Base-by-base conservation (phyloP, 495 filamentous ascomycete genomes). In the Cenococcum geophilum region DNA sequence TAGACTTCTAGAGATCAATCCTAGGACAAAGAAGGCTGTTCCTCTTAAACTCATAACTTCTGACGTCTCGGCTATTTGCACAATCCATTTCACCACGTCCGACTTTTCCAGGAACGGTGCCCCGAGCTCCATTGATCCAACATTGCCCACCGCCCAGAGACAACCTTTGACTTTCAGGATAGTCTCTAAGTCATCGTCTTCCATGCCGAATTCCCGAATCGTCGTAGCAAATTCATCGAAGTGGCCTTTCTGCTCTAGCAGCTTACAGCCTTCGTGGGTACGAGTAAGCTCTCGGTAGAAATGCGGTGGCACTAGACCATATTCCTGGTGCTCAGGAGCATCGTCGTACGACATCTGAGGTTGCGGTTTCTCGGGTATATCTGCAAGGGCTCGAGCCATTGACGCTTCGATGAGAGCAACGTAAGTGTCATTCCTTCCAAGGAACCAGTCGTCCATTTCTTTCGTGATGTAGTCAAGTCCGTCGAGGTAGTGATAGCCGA, bases 361-460 rank as follows among this genome's bases (percentile, higher is more conserved):
- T 23, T 69, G 64, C 49, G 82, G 79, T 47, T 85, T 80, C 34
- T 80, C 79, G 5, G 70, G 67, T 42, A 67, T 49, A 35, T 89
- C 85, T 21, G 86, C 77, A 60, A 97, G 90, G 8, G 91, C 90
- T 23, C 91, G 83, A 21, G 92, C 91, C n/a, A 98, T 78, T 58
- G 91, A 93, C 20, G 93, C 95, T 71, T 98, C 93, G 35, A 97
- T 90, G n/a, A 97, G 81, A 23, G 85, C 80, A 52, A 98, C 93
- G 72, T 98, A 98, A 43, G 83, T 85, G 72, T 97, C 92, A 69
- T 98, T 98, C 32, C 93, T 85, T 36, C 95, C 93, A 37, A 89
- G 82, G 70, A 97, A 98, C 93, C 93, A 98, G 73, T 97, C 93
- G 70, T 98, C 93, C 93, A 98, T 98, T 70, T 97, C 95, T 66